phyloP scores from a whole-genome alignment of 352 stramenopile genomes.

The Blastocystis sp. region DNA sequence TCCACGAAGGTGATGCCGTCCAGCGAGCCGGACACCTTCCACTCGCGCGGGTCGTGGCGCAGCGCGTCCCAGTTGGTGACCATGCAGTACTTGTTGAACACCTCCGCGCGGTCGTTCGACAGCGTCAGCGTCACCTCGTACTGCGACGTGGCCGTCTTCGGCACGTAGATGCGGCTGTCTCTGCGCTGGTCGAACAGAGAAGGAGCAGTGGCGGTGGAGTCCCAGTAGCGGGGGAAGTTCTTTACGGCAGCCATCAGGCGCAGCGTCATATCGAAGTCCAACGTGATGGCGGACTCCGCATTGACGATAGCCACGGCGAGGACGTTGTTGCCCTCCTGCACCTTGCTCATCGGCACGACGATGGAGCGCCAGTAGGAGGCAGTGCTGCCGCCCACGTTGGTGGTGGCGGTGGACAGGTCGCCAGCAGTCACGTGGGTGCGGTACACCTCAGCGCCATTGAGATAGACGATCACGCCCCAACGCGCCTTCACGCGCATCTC shows the following conservation, averaged over 20 bases:
- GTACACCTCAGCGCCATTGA: slow-evolving; percentile 34
- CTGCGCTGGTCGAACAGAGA: neutral
- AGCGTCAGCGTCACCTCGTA: neutral
- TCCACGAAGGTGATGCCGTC: slow-evolving; percentile 2
- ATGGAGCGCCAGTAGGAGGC: slow-evolving; percentile 7
- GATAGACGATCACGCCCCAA: slow-evolving; percentile 24
- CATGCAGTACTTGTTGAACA: neutral
- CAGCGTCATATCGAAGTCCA: slow-evolving; percentile 26
- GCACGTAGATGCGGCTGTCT: neutral
- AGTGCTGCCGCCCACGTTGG: neutral
- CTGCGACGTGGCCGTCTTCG: neutral
- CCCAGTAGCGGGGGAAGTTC: neutral
- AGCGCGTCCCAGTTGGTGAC: neutral
- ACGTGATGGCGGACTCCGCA: neutral
- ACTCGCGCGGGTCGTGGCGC: neutral
- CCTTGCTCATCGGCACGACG: neutral
- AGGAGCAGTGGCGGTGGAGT: neutral
- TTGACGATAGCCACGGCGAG: slow-evolving; percentile 28
- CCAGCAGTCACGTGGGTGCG: slow-evolving; percentile 17
- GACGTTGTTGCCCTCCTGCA: slow-evolving; percentile 8
- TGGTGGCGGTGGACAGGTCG: slow-evolving; percentile 13
- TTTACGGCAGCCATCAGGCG: neutral
- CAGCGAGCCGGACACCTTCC: slow-evolving; percentile 9
- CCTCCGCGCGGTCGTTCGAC: neutral
- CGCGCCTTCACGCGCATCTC: slow-evolving; percentile 35